A percentile compares a stretch with the other conserved stretches of the same genome.
phyloP scores from a whole-genome alignment of 352 stramenopile genomes.

The Peronospora belbahrii region DNA sequence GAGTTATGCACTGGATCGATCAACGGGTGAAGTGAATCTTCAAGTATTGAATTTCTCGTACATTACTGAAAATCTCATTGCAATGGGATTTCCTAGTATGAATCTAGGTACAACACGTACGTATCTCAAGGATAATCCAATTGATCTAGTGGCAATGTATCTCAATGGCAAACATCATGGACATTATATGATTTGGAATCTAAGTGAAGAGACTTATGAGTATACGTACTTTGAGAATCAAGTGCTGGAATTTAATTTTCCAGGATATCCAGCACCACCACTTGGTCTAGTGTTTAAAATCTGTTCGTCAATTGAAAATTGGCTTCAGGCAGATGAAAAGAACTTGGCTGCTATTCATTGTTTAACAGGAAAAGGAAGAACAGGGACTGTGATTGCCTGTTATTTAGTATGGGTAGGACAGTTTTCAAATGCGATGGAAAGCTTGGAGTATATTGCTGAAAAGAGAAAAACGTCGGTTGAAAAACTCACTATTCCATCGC shows the following conservation, averaged over 20 bases:
- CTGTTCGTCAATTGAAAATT: slow-evolving; percentile 94
- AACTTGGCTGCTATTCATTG: slow-evolving; percentile 97
- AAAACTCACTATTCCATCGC: slow-evolving; percentile 94
- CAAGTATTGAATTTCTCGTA: slow-evolving; percentile 89
- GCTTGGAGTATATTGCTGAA: slow-evolving; percentile 90
- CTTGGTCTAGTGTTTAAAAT: slow-evolving; percentile 97
- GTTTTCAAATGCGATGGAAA: slow-evolving; percentile 88
- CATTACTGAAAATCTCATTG: slow-evolving; percentile 81
- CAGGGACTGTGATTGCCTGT: slow-evolving; percentile 90
- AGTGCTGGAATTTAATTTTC: slow-evolving; percentile 96
- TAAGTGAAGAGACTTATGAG: slow-evolving; percentile 96
- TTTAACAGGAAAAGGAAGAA: slow-evolving; percentile 93
- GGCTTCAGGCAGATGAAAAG: slow-evolving; percentile 91
- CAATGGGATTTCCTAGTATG: slow-evolving; percentile 89
- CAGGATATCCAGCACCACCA: slow-evolving; percentile 91
- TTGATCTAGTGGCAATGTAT: slow-evolving; percentile 89
- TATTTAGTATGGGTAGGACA: slow-evolving; percentile 94
- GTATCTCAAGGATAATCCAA: slow-evolving; percentile 81
- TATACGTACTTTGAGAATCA: slow-evolving; percentile 92
- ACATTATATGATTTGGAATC: slow-evolving; percentile 98
- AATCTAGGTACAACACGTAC: slow-evolving; percentile 67
- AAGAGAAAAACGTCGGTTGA: slow-evolving; percentile 84
- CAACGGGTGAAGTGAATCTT: slow-evolving; percentile 73
- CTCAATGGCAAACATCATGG: slow-evolving; percentile 90
- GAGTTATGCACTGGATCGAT: slow-evolving; percentile 74